Conservation (phyloP, 139 green algal genomes). For the Coccomyxa sp. region DNA sequence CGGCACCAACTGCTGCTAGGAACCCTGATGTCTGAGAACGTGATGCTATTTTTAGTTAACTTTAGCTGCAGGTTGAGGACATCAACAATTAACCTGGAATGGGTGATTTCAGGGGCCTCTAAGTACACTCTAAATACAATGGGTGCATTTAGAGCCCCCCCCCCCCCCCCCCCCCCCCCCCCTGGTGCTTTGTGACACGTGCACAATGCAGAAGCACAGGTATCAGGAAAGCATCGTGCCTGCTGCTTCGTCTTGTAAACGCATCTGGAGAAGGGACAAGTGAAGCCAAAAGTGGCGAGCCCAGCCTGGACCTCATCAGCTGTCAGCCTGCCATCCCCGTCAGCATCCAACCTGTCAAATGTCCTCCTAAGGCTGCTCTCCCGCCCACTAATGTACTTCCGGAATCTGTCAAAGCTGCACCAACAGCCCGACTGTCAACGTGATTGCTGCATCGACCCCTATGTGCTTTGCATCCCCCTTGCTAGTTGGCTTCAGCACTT, state of each 20-base stretch:
- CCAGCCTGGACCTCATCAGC: constrained; percentile 40
- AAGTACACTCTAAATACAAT: too few relatives aligned
- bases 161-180: too few relatives aligned
- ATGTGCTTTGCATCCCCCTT: neutral
- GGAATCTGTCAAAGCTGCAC: constrained; percentile 31
- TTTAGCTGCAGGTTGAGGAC: neutral
- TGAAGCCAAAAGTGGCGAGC: constrained; percentile 40
- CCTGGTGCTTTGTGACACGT: neutral
- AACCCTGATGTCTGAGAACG: neutral
- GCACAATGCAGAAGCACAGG: too few relatives aligned
- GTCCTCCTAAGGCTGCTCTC: constrained; percentile 41
- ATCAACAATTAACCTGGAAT: too few relatives aligned
- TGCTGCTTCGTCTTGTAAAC: constrained; percentile 20
- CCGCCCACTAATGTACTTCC: constrained; percentile 35
- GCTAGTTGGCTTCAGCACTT: neutral
- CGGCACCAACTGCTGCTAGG: neutral
- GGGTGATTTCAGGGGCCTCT: too few relatives aligned
- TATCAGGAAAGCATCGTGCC: neutral
- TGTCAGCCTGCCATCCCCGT: constrained; percentile 50
- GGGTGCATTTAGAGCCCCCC: too few relatives aligned
- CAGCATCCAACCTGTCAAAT: constrained; percentile 51
- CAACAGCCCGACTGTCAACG: neutral
- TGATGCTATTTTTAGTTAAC: neutral
- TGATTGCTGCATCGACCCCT: neutral
- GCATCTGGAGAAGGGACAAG: constrained; percentile 39